Base-by-base conservation (phyloP, 345 rosid species). In the Ricinus communis region DNA sequence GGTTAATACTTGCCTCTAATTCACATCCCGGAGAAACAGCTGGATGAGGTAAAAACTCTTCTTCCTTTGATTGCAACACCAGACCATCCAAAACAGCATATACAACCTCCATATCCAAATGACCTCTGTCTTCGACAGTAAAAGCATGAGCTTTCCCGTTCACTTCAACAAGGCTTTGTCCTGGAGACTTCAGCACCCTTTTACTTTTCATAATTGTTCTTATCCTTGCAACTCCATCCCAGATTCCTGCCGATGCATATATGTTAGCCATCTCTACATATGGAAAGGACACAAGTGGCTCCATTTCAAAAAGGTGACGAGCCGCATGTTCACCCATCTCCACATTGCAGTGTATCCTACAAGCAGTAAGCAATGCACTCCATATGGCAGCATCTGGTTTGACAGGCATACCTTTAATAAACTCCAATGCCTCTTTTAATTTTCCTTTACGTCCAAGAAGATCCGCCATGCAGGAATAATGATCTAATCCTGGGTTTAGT, bases 311-410 rank as follows among this genome's bases (percentile, higher is more conserved):
- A 21, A 73, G 70, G 2, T 33, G 70, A 15, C 45, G 27, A 56
- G 76, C 76, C 12, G 76, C 71, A 43, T 65, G 56, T 73, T 73
- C 76, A 45, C 65, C 76, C 46, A 73, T 54, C 24, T 45, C 58
- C 12, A 63, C 36, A 28, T 73, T 55, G 5, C 10, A 7, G 24
- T 73, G 65, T 55, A 30, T 45, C 71, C 45, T 73, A 65, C 71
- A 73, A 46, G 64, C 87, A 53, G 80, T 68, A 16, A 89, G 91
- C 73, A 89, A 67, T 31, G 88, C 63, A 5, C 87, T 79, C 90
- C 88, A 87, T 56, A 85, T 84, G 51, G 84, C 88, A 30, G 85
- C 87, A 79, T 89, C 94, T 6, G 91, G 91, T 70, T 81, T 73
- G 54, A 72, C 40, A 27, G 85, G 77, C 88, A 89, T 85, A 36